Evolutionary conservation across 1,139 yeast genomes (phyloP), one percentile per base, ranked within the genome.

Genomic region (Yamadazyma sp.): DNA sequence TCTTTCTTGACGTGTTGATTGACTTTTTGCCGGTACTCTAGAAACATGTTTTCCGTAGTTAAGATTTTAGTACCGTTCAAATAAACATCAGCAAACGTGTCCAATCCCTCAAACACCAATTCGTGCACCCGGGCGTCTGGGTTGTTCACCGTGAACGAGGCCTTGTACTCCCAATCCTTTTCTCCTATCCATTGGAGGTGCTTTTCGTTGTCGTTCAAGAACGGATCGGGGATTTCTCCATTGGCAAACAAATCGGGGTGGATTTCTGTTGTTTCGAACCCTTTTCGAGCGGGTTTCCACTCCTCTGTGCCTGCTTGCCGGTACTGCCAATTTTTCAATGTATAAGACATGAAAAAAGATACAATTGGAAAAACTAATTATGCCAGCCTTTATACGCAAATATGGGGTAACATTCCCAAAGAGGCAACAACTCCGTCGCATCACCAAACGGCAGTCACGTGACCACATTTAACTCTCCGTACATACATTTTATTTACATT

Each of bases 141-240:
- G 7, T 36, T 21, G 6, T 25, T 21, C 8, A 42, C 43, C 13
- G 33, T 54, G 25, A 60, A 57, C 8, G 33, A 33, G 11, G 51
- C 44, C 34, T 49, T 47, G 48, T 70, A 70, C 34, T 65, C 70
- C 76, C 76, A 70, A 36, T 64, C 67, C 6, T 43, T 48, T 39
- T 66, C 67, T 15, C 72, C 73, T 6, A 74, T 66, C 79, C 79
- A 73, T 51, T 71, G 77, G 8, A 71, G 64, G 6, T 46, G 40
- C 18, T 52, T 51, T 48, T 70, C 78, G 44, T 72, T 70, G 38
- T 52, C 51, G 41, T 70, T 67, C 1, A 57, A 16, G 41, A 70
- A 73, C 1, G 78, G 78, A 44, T 73, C 74, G 1, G 68, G 64
- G 22, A 73, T 72, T 24, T 59, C 53, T 1, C 56, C 54, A 38